Evolutionary conservation across 345 rosid species (phyloP), one percentile per base, ranked within the genome.

Genomic region (Mallotus nudiflorus): DNA sequence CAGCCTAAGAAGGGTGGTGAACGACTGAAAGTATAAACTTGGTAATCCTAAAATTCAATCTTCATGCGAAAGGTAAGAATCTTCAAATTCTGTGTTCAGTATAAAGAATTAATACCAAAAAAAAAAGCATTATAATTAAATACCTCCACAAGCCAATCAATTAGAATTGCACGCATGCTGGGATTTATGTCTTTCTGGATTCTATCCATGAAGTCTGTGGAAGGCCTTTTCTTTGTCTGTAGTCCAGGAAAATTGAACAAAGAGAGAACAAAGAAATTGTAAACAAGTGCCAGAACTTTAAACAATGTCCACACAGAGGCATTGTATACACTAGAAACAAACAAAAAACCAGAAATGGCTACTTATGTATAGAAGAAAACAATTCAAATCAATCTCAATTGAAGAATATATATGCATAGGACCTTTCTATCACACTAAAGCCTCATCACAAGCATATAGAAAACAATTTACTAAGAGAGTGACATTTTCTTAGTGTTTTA

Each of bases 111-210:
- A 13, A 55, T 28, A 53, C 20, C 10, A 53, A 10, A 20, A 42
- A 22, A 62, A 22, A 9, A 28, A 53, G 42, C 16, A 53, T 39
- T n/a, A 31, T 31, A 45, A 20, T 24, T 39, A 2, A 18, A 78
- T 81, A 93, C 97, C 93, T 95, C 97, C 67, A 92, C 91, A 58
- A 95, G 97, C 99, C 99, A 95, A 81, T 95, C 99, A 65, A 95
- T 75, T 44, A 95, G 66, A 70, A 92, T 89, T 57, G 91, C 85
- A 0, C 99, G 91, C 97, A 92, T 95, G 81, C 84, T 95, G 18
- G 86, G 59, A 31, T 87, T 92, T 64, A 92, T 83, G n/a, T 92
- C 99, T 71, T 86, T 90, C 78, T 92, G 99, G 64, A 86, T 68
- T 62, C 52, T 82, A 68, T 90, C 99, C 93, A 92, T 89, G 77